phyloP scores from a whole-genome alignment of 2,329 filamentous ascomycete species.

The Trichoderma polysporum region DNA sequence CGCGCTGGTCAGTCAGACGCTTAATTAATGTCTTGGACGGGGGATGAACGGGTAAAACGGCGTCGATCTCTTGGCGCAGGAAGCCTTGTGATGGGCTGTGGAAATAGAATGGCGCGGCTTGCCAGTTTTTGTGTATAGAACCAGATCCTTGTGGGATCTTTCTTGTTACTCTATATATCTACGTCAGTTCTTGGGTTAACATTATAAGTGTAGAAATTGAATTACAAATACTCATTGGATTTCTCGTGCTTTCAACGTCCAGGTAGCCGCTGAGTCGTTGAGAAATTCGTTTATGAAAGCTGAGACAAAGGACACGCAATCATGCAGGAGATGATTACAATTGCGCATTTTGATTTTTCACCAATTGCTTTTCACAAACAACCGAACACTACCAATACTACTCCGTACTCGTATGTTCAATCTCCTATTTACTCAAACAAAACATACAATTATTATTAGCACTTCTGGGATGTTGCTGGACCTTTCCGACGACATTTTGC shows the following conservation, averaged over 20 bases:
- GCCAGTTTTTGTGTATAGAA: background rate
- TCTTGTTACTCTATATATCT: background rate
- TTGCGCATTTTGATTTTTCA: background rate
- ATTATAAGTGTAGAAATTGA: background rate
- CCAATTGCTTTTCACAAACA: background rate
- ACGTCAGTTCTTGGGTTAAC: background rate
- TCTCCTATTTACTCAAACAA: background rate
- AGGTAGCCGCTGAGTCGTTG: background rate
- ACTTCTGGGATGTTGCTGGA: background rate
- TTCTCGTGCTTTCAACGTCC: background rate
- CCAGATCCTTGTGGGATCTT: background rate
- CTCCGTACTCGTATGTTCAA: background rate
- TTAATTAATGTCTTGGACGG: slow-evolving; percentile 7
- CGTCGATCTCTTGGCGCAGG: slow-evolving; percentile 9
- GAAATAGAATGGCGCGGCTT: slow-evolving; percentile 2
- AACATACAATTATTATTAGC: background rate
- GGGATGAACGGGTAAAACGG: slow-evolving; percentile 12
- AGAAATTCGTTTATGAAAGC: background rate
- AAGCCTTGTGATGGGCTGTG: background rate
- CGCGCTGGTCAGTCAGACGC: slow-evolving; percentile 5
- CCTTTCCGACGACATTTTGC: background rate
- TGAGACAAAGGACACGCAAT: background rate
- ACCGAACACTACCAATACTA: background rate
- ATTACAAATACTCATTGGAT: background rate
- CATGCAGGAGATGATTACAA: background rate